Evolutionary conservation across 441 rosid genomes (phyloP).

Genomic region (Erysimum cheiri): DNA sequence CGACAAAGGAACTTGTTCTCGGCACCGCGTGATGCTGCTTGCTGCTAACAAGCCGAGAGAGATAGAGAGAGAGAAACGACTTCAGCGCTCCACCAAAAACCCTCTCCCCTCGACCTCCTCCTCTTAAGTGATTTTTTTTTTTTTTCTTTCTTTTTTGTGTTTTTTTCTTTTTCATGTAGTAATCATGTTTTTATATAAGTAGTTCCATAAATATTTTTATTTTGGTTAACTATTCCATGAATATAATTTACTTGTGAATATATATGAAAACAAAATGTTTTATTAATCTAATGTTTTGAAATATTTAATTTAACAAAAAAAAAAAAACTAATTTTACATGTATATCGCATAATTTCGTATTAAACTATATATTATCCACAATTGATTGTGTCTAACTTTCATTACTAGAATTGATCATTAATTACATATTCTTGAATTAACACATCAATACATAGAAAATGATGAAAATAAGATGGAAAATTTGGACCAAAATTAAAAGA

Average conservation of each 20-base stretch:
- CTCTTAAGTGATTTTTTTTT: background rate
- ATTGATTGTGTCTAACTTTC: background rate
- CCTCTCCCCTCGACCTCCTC: conserved; percentile 3
- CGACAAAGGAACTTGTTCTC: conserved; percentile 3
- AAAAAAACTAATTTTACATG: background rate
- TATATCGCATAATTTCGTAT: background rate
- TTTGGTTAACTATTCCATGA: background rate
- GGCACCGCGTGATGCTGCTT: conserved; percentile 6
- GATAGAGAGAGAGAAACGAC: conserved; percentile 6
- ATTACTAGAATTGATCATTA: too few species aligned
- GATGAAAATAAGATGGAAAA: too few species aligned
- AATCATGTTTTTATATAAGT: background rate
- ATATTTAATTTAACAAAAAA: background rate
- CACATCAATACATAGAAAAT: too few species aligned
- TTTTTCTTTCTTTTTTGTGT: too few species aligned
- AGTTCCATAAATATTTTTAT: background rate
- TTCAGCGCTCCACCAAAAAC: conserved; percentile 20
- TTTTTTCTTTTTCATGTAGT: background rate
- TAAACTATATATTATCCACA: background rate
- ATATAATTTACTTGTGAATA: background rate
- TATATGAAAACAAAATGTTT: background rate
- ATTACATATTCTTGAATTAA: too few species aligned
- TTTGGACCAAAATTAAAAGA: too few species aligned
- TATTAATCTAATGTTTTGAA: background rate
- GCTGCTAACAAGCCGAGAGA: conserved; percentile 10